Percentiles rank a stretch among this genome's conserved stretches.
These are phyloP conservation scores for Scedosporium boydii DNA, from an alignment of 2,329 filamentous ascomycete species.

Conservation along the genomic window DNA sequence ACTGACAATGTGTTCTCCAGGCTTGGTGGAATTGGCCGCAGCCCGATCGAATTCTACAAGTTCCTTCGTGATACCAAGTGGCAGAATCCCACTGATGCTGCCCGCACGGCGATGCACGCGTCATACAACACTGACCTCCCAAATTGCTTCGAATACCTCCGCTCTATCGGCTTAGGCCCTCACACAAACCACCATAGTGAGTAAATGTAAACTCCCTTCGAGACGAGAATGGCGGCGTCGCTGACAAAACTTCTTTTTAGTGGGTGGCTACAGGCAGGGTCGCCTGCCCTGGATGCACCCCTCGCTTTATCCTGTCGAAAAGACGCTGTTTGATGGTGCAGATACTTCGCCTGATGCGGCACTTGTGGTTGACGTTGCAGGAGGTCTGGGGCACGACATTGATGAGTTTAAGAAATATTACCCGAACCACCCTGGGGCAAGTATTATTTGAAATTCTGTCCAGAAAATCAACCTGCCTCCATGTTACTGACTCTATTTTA, in stretches of 20 bases:
- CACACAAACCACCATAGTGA: slow-evolving; percentile 27
- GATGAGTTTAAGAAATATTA: slow-evolving; percentile 18
- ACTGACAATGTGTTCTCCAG: background rate
- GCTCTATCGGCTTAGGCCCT: slow-evolving; percentile 17
- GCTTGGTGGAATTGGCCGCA: background rate
- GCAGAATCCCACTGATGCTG: slow-evolving; percentile 18
- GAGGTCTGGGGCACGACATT: slow-evolving; percentile 24
- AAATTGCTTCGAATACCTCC: slow-evolving; percentile 24
- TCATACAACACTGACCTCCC: slow-evolving; percentile 21
- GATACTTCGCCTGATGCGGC: slow-evolving; percentile 16
- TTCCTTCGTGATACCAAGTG: slow-evolving; percentile 19
- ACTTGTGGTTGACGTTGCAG: slow-evolving; percentile 25
- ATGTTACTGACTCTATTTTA: background rate
- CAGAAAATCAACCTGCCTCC: background rate
- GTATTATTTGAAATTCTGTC: background rate
- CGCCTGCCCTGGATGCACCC: slow-evolving; percentile 23
- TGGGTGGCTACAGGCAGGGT: slow-evolving; percentile 23
- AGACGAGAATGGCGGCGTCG: background rate
- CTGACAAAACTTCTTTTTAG: background rate
- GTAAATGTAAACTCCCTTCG: background rate
- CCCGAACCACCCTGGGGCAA: slow-evolving; percentile 21
- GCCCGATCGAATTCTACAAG: slow-evolving; percentile 18
- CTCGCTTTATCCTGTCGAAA: slow-evolving; percentile 23
- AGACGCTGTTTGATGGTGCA: slow-evolving; percentile 19
- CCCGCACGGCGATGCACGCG: slow-evolving; percentile 19